Base-by-base conservation (phyloP, 2,329 filamentous ascomycete species). In the Cryphonectria carpinicola region DNA sequence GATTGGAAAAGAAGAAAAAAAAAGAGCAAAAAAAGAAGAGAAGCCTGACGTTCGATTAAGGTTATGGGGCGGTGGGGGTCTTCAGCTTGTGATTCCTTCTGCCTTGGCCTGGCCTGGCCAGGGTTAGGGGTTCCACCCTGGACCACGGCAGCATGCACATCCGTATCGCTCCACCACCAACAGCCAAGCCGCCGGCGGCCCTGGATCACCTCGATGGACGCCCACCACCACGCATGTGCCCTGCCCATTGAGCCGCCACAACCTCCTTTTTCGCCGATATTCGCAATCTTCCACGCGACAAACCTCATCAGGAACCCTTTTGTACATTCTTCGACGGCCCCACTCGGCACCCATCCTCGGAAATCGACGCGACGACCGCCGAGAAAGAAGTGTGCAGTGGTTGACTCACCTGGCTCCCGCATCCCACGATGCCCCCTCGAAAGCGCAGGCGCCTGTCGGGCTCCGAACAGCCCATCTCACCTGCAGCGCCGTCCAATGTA, bases 21-120 rank as follows among this genome's bases (percentile, higher is more conserved):
- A 13, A n/a, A n/a, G n/a, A n/a, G n/a, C n/a, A n/a, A n/a, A 10
- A 58, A 22, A 58, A 25, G 6, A 35, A 32, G 58, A 8, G 4
- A 49, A 49, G 43, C 32, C 60, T 49, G 68, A 66, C 56, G 68
- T 70, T 56, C 22, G 62, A 66, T 62, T 70, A 70, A 70, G 68
- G 66, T 67, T 67, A 52, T 63, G 68, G 68, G 68, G 41, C 63
- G n/a, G 28, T 49, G 52, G 54, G 56, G 54, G 39, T 5, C 11
- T 10, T 11, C 22, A 58, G 6, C 39, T 8, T 8, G 8, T 28
- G 43, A 10, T 37, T 62, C 14, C 14, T n/a, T 14, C 14, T 39
- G n/a, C 14, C 56, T 19, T 25, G n/a, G n/a, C 13, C 25, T 41
- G 32, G 61, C 14, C 19, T 25, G 35, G 41, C 37, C 43, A 67